Evolutionary conservation across 1,284 basidiomycete genomes (phyloP), one percentile per base, ranked within the genome.

Genomic region (Fomes fomentarius): DNA sequence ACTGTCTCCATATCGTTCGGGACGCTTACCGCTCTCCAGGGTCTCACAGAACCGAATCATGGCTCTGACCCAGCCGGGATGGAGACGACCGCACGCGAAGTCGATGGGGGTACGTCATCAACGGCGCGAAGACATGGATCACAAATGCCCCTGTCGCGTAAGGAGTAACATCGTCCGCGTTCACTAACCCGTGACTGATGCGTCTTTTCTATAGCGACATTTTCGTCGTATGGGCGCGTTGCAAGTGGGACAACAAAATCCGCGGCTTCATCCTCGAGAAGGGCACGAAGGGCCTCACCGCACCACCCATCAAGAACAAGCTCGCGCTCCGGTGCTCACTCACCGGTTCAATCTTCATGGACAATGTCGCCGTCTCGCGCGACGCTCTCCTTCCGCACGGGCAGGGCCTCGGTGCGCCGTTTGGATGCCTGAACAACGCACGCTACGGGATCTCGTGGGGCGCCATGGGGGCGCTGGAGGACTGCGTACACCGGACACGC

Each of bases 91-190:
- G 96, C 94, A 14, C 86, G 87, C 61, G 93, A 97, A 71, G 64
- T 64, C 0, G 89, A 89, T 51, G 93, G 93, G 94, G 94, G 3
- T 97, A 89, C 72, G 74, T 92, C 19, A 70, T 98, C 50, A 93
- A 89, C 65, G 96, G 96, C 33, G 89, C 89, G 72, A 98, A 98
- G 79, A 98, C 94, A 0, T 98, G 96, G 95, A 98, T 98, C 68
- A 87, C 93, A 31, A 97, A 96, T 67, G 84, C 93, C 0, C 93
- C 93, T 12, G 84, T 90, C 47, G 92, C 93, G 84, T 93, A 74
- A 71, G 86, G 28, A 30, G 28, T 30, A 6, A 6, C 12, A 12
- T 30, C 28, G 6, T 12, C 28, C 12, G 28, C 28, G 12, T 30
- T 30, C 7, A 6, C 28, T 30, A 7, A 12, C 28, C 6, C 28